phyloP scores from a whole-genome alignment of 805 yeast species.

The Wickerhamomyces silvicola region DNA sequence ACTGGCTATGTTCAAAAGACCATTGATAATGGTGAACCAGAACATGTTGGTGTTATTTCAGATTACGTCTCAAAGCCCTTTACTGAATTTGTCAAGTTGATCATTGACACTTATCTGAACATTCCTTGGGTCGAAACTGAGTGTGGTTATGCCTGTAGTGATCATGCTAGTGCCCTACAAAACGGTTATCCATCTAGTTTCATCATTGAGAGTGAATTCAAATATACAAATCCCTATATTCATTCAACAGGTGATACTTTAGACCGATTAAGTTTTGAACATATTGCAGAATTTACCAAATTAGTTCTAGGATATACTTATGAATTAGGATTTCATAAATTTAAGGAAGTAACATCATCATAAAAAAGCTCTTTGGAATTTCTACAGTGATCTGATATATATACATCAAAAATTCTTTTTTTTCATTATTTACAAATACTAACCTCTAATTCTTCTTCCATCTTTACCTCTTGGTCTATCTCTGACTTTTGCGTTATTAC shows the following conservation, averaged over 20 bases:
- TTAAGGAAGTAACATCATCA: conserved; percentile 4
- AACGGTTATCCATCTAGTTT: conserved; percentile 82
- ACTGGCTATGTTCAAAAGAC: conserved; percentile 22
- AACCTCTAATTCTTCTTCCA: conserved; percentile 18
- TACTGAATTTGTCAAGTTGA: conserved; percentile 37
- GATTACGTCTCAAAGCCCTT: conserved; percentile 20
- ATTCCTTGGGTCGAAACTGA: conserved; percentile 68
- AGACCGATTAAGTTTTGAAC: conserved; percentile 71
- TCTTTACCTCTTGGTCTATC: conserved; percentile 84
- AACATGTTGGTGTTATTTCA: conserved; percentile 68
- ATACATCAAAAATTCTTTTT: neutral
- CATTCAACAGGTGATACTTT: conserved; percentile 78
- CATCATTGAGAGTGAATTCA: conserved; percentile 71
- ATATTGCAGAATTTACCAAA: conserved; percentile 75
- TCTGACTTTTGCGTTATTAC: conserved; percentile 76
- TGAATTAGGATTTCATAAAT: conserved; percentile 51
- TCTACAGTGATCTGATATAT: neutral
- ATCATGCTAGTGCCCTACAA: conserved; percentile 80
- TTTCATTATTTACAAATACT: too few species aligned
- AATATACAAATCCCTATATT: conserved; percentile 57
- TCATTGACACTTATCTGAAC: conserved; percentile 55
- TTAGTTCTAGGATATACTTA: conserved; percentile 65
- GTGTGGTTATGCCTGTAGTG: conserved; percentile 93
- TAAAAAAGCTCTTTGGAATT: neutral
- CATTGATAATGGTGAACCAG: conserved; percentile 34